Base-by-base conservation (phyloP, 2,329 filamentous ascomycete species). In the Boeremia lycopersici region DNA sequence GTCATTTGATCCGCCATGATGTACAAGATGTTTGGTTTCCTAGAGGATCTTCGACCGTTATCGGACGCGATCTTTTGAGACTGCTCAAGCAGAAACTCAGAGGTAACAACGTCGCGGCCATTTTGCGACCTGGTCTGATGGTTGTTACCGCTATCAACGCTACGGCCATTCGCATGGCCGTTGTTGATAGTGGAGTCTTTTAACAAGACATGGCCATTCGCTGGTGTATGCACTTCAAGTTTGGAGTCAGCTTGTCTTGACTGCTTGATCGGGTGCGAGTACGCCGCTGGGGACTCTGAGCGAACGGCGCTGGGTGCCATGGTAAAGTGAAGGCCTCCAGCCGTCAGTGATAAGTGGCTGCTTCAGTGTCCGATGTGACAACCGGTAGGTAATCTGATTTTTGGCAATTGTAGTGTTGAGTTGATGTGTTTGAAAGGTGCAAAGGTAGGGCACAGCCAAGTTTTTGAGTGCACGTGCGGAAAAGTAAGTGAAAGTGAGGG, bases 1-100 rank as follows among this genome's bases (percentile, higher is more conserved):
- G 93, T 90, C 74, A 97, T 86, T 79, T 97, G 93, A 77, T 97
- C 93, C 49, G 93, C 93, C 92, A 97, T 96, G 79, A 97, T 96
- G 81, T 95, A 96, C 41, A 93, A 82, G 64, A 93, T 90, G 76
- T 93, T 93, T 57, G 89, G 89, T 72, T 82, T 83, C 44, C 65
- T 72, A 6, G 60, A 35, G 15, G 51, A 25, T 19, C 54, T 47
- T 7, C 57, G 49, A 13, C 45, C 41, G 12, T 19, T 23, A 1
- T 60, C 60, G 10, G 65, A 60, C 7, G 63, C 70, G 52, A 65
- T 69, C 41, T 62, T 65, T 49, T 52, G 53, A 12, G 70, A 70
- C 40, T 67, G 62, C n/a, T 56, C 39, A 2, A 56, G 34, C 28
- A 73, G 61, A 55, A 63, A 62, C 38, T 73, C 63, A 43, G 68